These are phyloP conservation scores for Solanum pinnatisectum DNA, from an alignment of 257 asterid genomes.

Conservation along the genomic window DNA sequence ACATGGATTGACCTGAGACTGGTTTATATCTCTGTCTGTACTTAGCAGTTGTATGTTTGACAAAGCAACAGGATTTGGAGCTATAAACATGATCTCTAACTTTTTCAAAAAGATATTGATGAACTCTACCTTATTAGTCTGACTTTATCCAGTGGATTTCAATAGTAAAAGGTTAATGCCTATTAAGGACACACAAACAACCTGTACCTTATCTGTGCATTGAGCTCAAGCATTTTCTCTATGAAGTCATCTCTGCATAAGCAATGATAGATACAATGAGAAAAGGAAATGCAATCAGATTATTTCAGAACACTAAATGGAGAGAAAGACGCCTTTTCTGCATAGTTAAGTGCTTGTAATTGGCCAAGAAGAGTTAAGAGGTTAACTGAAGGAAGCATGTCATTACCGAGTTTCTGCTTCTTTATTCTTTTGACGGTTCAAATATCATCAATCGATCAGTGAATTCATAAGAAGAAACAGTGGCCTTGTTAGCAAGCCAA, in stretches of 20 bases:
- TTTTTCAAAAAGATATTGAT: not conserved
- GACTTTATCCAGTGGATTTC: not conserved
- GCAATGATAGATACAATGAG: not conserved
- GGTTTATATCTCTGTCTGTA: not conserved
- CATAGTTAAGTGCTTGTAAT: not conserved
- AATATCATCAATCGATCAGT: constrained; percentile 1
- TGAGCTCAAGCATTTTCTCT: constrained; percentile 53
- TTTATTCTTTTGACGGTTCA: constrained; percentile 41
- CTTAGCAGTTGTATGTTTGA: not conserved
- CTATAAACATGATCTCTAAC: not conserved
- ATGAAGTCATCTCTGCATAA: constrained; percentile 61
- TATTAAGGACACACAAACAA: not conserved
- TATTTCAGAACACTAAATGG: not conserved
- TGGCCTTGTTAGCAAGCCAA: not conserved
- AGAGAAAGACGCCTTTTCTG: not conserved
- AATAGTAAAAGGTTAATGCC: not conserved
- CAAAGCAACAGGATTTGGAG: not conserved
- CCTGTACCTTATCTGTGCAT: constrained; percentile 50
- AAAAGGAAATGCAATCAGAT: not conserved
- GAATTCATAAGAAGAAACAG: not conserved
- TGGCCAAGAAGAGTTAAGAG: not conserved
- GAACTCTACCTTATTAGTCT: not conserved
- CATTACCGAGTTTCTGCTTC: constrained; percentile 44
- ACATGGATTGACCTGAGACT: not conserved
- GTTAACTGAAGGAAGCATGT: not conserved